phyloP scores from a whole-genome alignment of 176 grass and related monocot genomes.

The Lolium multiflorum region DNA sequence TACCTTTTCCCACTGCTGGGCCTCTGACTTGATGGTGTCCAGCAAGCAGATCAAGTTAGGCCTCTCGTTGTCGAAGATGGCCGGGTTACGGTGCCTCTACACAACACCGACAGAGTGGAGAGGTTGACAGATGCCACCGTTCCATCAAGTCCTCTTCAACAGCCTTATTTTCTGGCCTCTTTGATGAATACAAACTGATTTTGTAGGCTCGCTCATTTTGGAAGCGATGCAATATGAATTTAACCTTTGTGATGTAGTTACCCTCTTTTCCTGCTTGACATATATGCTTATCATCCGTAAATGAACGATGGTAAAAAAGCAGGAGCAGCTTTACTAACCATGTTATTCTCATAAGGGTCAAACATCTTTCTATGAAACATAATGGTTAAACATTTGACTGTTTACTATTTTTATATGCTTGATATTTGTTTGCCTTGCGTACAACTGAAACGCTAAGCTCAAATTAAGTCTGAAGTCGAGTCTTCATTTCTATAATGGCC shows the following conservation, averaged over 20 bases:
- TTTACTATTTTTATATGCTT: not conserved
- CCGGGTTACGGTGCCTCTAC: no score
- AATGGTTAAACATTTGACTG: not conserved
- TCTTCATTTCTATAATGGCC: not conserved
- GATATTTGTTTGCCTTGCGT: not conserved
- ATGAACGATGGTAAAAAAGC: not conserved
- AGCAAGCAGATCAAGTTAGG: no score
- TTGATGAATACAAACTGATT: not conserved
- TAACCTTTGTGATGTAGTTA: not conserved
- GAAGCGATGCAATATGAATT: not conserved
- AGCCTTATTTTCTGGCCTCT: not conserved
- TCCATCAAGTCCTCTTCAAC: no score
- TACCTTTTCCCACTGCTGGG: no score
- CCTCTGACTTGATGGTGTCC: no score
- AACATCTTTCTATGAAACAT: not conserved
- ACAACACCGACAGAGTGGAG: no score
- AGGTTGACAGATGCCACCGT: no score
- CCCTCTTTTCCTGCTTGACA: not conserved
- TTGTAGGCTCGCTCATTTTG: not conserved
- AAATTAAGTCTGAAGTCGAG: not conserved
- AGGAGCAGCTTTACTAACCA: not conserved
- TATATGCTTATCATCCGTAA: not conserved
- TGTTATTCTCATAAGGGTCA: not conserved
- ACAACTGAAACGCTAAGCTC: not conserved
- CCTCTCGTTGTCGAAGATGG: no score